Conservation (phyloP, 2,329 filamentous ascomycete genomes). For the Xylaria sp. region DNA sequence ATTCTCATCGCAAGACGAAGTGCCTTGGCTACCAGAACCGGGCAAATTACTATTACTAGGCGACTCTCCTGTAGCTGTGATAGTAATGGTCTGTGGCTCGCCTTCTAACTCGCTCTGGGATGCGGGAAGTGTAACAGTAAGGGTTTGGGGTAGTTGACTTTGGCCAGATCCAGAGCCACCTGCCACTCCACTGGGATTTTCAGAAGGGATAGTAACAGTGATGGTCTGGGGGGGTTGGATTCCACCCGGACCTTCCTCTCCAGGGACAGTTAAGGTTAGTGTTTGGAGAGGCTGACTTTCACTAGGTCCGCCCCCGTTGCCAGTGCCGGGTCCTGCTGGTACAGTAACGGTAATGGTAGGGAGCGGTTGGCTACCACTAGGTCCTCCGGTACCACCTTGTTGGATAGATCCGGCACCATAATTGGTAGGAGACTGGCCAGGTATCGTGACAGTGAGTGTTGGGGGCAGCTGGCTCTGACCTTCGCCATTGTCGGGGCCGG, state of each 20-base stretch:
- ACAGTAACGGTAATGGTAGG: slow-evolving; percentile 37
- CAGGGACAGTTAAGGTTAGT: slow-evolving; percentile 36
- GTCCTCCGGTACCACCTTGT: slow-evolving; percentile 24
- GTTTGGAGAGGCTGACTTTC: slow-evolving; percentile 34
- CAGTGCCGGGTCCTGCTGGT: slow-evolving; percentile 24
- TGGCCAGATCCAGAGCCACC: slow-evolving; percentile 29
- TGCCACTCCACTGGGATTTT: background rate
- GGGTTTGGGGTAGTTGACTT: slow-evolving; percentile 33
- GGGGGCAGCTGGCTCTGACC: slow-evolving; percentile 16
- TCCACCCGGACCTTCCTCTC: slow-evolving; percentile 13
- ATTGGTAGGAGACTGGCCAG: slow-evolving; percentile 26
- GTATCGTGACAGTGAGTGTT: slow-evolving; percentile 34
- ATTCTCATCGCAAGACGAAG: slow-evolving; percentile 37
- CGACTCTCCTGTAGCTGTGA: slow-evolving; percentile 34
- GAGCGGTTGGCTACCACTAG: slow-evolving; percentile 21
- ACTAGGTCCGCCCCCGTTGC: slow-evolving; percentile 26
- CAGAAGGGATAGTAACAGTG: slow-evolving; percentile 31
- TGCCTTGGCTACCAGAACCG: slow-evolving; percentile 29
- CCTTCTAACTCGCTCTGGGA: slow-evolving; percentile 22
- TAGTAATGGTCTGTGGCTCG: slow-evolving; percentile 35
- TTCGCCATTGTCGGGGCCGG: slow-evolving; percentile 8
- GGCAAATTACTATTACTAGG: slow-evolving; percentile 30
- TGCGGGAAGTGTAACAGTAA: slow-evolving; percentile 35
- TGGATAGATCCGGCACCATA: slow-evolving; percentile 25
- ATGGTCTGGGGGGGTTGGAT: slow-evolving; percentile 34